These are phyloP conservation scores for Termitomyces sp. DNA, from an alignment of 768 basidiomycete species.

Conservation along the genomic window DNA sequence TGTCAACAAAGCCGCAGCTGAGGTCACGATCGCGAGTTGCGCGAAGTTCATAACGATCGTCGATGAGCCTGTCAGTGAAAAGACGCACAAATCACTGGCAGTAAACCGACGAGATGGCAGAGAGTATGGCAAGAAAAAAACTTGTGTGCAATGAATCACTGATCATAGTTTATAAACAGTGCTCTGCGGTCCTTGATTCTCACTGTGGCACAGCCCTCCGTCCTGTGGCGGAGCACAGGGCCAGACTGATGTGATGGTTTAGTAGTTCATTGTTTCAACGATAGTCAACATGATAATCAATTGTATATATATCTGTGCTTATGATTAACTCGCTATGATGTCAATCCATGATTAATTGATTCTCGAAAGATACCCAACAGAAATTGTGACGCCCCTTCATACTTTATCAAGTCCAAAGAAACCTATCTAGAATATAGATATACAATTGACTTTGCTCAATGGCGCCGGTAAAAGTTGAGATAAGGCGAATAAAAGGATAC, in stretches of 20 bases:
- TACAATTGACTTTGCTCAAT: not conserved
- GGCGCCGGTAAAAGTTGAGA: not conserved
- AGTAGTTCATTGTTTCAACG: not conserved
- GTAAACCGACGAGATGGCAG: not conserved
- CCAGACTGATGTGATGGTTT: not conserved
- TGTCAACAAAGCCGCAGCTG: too few species aligned
- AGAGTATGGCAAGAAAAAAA: not conserved
- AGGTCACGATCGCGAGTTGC: not conserved
- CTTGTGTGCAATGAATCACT: not conserved
- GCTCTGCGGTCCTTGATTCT: not conserved
- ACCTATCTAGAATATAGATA: not conserved
- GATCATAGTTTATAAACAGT: slow-evolving; percentile 4
- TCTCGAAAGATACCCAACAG: not conserved
- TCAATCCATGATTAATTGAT: not conserved
- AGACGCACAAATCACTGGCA: not conserved
- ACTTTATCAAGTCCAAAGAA: not conserved
- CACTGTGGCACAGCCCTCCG: not conserved
- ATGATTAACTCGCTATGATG: not conserved
- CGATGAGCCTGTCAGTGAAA: not conserved
- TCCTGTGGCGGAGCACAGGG: not conserved
- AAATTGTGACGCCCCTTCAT: not conserved
- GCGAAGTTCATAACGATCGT: not conserved
- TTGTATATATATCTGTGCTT: not conserved
- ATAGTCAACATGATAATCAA: not conserved
- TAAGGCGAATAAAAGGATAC: too few species aligned